A percentile compares a stretch with the other conserved stretches of the same genome.
Evolutionary conservation across 2,329 filamentous ascomycete species (phyloP).

Genomic region (Colletotrichum lini): DNA sequence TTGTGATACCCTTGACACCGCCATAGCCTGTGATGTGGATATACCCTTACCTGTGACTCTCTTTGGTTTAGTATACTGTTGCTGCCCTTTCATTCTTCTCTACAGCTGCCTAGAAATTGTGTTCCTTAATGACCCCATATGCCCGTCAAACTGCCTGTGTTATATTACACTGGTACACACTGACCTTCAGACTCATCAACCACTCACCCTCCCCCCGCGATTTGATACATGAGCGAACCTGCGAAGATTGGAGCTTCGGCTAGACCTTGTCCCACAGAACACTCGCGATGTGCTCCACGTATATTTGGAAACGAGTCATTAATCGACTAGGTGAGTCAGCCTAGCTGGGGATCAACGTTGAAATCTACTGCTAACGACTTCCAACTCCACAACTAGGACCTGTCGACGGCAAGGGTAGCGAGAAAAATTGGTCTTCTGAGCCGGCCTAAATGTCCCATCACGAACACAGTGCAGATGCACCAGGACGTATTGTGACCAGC

Average conservation of each 20-base stretch:
- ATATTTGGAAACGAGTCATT: not conserved
- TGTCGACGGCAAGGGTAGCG: not conserved
- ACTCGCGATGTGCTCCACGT: not conserved
- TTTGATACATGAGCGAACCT: too few species aligned
- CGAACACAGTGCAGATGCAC: not conserved
- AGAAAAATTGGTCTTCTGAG: not conserved
- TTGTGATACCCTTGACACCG: not conserved
- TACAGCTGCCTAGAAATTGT: too few species aligned
- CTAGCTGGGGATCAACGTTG: not conserved
- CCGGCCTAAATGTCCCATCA: not conserved
- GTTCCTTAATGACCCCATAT: too few species aligned
- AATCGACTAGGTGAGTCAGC: not conserved
- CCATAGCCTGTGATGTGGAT: not conserved
- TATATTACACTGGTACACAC: too few species aligned
- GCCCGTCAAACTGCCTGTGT: too few species aligned
- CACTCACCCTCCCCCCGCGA: too few species aligned
- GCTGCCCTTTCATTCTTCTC: too few species aligned
- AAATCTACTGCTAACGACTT: not conserved
- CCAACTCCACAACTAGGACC: not conserved
- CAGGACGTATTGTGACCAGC: not conserved
- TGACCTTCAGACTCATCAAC: too few species aligned
- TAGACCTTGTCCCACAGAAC: not conserved
- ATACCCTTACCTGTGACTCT: too few species aligned
- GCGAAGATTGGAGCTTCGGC: not conserved
- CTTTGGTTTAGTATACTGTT: too few species aligned